phyloP scores from a whole-genome alignment of 257 asterid species.

The Solanum chilense region DNA sequence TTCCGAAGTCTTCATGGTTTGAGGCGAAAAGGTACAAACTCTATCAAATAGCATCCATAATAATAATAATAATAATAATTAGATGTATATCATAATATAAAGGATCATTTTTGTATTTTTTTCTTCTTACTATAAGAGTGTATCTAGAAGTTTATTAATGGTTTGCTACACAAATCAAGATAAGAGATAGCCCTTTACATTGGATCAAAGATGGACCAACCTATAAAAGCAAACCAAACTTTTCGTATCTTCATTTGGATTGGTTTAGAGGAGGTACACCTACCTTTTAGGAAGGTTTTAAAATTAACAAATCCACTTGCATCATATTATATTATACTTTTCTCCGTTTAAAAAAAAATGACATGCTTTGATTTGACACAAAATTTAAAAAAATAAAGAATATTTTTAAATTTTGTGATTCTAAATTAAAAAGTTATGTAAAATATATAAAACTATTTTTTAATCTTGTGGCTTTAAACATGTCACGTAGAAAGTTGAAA shows the following conservation, averaged over 20 bases:
- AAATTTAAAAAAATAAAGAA: no score
- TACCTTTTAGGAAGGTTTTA: no score
- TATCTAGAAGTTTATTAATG: not conserved
- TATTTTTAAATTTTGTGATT: rapidly evolving
- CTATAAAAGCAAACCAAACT: not conserved
- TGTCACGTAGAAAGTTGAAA: no score
- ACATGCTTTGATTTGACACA: rapidly evolving
- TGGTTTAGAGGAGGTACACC: not conserved
- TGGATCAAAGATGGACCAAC: not conserved
- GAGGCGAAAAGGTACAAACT: not conserved
- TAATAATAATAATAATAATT: not conserved
- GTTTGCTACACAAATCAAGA: not conserved
- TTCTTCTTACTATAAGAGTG: not conserved
- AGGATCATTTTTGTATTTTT: not conserved
- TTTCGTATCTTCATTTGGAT: not conserved
- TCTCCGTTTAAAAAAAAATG: no score
- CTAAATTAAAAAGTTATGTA: no score
- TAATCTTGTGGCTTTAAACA: no score
- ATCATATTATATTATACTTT: not conserved
- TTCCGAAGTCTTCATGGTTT: not conserved
- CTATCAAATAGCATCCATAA: not conserved
- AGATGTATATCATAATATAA: not conserved
- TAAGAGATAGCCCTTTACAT: not conserved
- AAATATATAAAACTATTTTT: no score
- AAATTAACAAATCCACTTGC: no score